A percentile compares a stretch with the other conserved stretches of the same genome.
Evolutionary conservation across 2,329 filamentous ascomycete genomes (phyloP).

Genomic region (Neoascochyta sp.): DNA sequence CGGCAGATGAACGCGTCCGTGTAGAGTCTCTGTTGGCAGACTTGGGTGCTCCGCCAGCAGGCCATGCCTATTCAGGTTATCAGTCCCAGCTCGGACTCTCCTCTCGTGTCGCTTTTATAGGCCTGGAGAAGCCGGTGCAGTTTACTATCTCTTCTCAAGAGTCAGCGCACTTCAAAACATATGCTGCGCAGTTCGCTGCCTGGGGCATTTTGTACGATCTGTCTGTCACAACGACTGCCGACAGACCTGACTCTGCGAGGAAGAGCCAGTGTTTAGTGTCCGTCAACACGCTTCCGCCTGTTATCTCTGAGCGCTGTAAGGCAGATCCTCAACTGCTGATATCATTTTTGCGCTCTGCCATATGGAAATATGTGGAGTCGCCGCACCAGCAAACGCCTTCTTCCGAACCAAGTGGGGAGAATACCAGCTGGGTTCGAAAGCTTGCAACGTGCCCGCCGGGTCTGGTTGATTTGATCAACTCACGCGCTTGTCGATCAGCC

Average conservation of each 20-base stretch:
- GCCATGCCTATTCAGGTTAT: constrained; percentile 10
- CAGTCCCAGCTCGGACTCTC: constrained; percentile 31
- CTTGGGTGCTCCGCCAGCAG: constrained; percentile 43
- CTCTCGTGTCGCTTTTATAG: constrained; percentile 27
- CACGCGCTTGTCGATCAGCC: constrained; percentile 71
- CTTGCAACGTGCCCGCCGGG: constrained; percentile 70
- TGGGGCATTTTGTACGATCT: constrained; percentile 75
- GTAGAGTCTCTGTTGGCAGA: constrained; percentile 69
- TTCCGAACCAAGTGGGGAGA: constrained; percentile 1
- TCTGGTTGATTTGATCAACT: constrained; percentile 73
- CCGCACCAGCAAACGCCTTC: constrained; percentile 2
- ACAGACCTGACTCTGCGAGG: constrained; percentile 2
- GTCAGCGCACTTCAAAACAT: constrained; percentile 52
- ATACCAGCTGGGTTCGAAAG: constrained; percentile 53
- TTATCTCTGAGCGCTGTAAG: constrained; percentile 72
- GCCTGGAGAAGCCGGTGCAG: constrained; percentile 51
- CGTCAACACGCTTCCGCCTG: constrained; percentile 62
- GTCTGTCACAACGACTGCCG: constrained; percentile 1
- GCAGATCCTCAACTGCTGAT: constrained; percentile 68
- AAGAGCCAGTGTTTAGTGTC: constrained; percentile 35
- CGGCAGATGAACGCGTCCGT: constrained; percentile 82
- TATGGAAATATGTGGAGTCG: constrained; percentile 56
- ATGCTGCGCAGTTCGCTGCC: constrained; percentile 56
- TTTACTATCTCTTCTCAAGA: constrained; percentile 67
- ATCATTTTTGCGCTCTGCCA: constrained; percentile 69